Evolutionary conservation across 805 yeast species (phyloP).

Genomic region (Wickerhamiella spandovensis): DNA sequence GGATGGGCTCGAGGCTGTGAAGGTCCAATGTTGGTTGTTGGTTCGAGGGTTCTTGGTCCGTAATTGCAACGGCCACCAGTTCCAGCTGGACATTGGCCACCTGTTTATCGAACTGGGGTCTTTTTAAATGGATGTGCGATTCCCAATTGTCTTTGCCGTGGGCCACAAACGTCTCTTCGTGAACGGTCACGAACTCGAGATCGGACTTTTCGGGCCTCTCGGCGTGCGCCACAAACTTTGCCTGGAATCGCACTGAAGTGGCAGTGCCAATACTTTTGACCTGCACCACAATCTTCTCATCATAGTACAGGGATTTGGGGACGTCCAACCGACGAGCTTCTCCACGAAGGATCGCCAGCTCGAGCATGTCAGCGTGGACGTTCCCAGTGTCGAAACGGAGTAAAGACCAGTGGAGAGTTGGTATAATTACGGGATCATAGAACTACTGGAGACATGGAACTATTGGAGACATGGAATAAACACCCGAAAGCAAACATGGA

Average conservation of each 20-base stretch:
- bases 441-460: no score
- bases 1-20: not conserved
- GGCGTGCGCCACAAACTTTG: not conserved
- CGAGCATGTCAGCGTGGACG: not conserved
- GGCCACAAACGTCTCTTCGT: not conserved
- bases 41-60: not conserved
- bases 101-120: not conserved
- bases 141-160: not conserved
- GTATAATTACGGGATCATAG: no score
- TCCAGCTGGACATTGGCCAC: not conserved
- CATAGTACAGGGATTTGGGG: not conserved
- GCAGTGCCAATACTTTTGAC: not conserved
- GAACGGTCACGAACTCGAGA: not conserved
- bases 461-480: no score
- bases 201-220: not conserved
- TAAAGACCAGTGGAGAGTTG: no score
- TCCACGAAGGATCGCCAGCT: conserved; percentile 1
- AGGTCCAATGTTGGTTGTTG: not conserved
- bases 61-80: not conserved
- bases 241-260: not conserved
- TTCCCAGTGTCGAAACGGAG: no score
- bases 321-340: not conserved
- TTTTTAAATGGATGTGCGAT: not conserved
- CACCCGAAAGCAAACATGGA: no score
- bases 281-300: not conserved